Evolutionary conservation across 75 land plant species (phyloP).

Genomic region (Isoetes taiwanensis): DNA sequence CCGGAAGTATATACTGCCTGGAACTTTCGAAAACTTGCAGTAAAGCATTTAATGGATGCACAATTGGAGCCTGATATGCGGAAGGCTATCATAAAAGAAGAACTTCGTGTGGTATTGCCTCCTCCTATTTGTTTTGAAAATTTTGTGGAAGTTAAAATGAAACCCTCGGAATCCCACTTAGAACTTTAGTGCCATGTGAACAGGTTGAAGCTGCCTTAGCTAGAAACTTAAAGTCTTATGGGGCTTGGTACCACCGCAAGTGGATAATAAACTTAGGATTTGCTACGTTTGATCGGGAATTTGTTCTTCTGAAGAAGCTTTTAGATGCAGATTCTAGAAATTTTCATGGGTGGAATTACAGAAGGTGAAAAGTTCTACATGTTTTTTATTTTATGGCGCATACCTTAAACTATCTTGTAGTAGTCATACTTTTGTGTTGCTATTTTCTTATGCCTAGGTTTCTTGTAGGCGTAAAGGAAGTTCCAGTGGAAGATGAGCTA

Average conservation of each 20-base stretch:
- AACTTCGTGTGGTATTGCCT: conserved; percentile 76
- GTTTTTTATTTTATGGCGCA: too few relatives aligned
- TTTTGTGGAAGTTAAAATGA: too few relatives aligned
- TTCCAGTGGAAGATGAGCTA: conserved; percentile 55
- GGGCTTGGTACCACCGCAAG: conserved; percentile 89
- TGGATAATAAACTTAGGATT: conserved; percentile 60
- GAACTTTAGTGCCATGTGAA: too few relatives aligned
- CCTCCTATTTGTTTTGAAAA: too few relatives aligned
- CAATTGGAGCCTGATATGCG: conserved; percentile 35
- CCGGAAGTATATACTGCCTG: conserved; percentile 88
- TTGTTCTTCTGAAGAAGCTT: conserved; percentile 46
- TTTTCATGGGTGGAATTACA: conserved; percentile 87
- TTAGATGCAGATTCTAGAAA: conserved; percentile 65
- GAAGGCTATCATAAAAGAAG: conserved; percentile 43
- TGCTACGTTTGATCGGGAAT: conserved; percentile 49
- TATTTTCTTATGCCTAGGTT: too few relatives aligned
- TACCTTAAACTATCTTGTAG: too few relatives aligned
- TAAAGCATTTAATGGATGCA: conserved; percentile 21
- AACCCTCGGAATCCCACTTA: too few relatives aligned
- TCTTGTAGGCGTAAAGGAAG: conserved; percentile 41
- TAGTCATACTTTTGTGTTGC: too few relatives aligned
- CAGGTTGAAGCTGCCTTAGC: conserved; percentile 73
- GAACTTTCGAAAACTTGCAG: conserved; percentile 87
- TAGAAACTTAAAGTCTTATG: conserved; percentile 64
- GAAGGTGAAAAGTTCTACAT: conserved; percentile 35